Percentiles rank a stretch among this genome's conserved stretches.
Evolutionary conservation across 306 rosid genomes (phyloP).

Genomic region (Corylus heterophylla): DNA sequence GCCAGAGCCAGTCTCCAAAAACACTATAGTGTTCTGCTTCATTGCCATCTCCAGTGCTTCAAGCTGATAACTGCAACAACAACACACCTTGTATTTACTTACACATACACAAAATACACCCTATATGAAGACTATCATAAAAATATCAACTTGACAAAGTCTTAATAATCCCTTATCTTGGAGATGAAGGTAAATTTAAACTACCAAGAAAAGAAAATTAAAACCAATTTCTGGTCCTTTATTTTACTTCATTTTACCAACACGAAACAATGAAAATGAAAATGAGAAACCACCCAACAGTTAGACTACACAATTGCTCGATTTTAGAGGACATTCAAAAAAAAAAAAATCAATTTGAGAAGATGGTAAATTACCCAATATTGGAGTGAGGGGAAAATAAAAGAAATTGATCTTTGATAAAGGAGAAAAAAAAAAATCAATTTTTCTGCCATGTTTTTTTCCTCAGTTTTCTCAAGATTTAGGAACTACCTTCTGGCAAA

Average conservation of each 20-base stretch:
- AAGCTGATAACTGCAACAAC: conserved; percentile 63
- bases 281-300: background rate
- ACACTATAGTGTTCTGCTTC: conserved; percentile 61
- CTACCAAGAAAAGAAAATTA: background rate
- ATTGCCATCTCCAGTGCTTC: conserved; percentile 73
- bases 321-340: too few relatives aligned
- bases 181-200: background rate
- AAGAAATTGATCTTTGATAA: background rate
- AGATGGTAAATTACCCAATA: background rate
- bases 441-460: too few relatives aligned
- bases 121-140: background rate
- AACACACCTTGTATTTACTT: background rate
- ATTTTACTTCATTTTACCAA: background rate
- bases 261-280: background rate
- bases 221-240: background rate
- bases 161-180: background rate
- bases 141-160: background rate
- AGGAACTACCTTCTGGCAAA: background rate
- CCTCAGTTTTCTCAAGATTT: background rate
- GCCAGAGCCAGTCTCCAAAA: conserved; percentile 87
- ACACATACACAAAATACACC: background rate
- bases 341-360: background rate
- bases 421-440: too few relatives aligned
- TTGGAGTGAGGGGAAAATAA: too few relatives aligned
- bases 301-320: background rate